Percentiles rank a stretch among this genome's conserved stretches.
These are phyloP conservation scores for Sordariomycetes sp. DNA, from an alignment of 2,329 filamentous ascomycete species.

Conservation along the genomic window DNA sequence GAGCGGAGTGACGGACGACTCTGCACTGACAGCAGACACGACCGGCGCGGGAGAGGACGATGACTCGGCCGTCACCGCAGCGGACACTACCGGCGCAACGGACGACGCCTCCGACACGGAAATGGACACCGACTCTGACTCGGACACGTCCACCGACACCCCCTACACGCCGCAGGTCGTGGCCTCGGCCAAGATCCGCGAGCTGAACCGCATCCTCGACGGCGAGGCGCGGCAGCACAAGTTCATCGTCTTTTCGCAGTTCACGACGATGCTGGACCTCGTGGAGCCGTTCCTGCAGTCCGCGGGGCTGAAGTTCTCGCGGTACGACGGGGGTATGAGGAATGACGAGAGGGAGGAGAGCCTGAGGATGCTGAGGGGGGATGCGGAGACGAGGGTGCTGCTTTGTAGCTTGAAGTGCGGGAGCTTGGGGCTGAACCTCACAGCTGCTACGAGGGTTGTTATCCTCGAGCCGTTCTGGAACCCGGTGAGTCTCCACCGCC, in stretches of 20 bases:
- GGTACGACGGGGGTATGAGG: slow-evolving; percentile 91
- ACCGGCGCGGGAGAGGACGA: too few relatives aligned
- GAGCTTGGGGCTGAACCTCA: slow-evolving; percentile 84
- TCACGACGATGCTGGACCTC: slow-evolving; percentile 95
- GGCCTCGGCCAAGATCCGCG: slow-evolving; percentile 82
- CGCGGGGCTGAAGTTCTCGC: slow-evolving; percentile 64
- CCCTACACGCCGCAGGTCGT: slow-evolving; percentile 23
- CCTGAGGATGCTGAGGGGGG: slow-evolving; percentile 60
- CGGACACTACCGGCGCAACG: background rate
- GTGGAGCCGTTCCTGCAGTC: slow-evolving; percentile 80
- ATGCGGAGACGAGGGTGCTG: slow-evolving; percentile 64
- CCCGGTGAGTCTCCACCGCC: slow-evolving; percentile 39
- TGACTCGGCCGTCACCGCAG: background rate
- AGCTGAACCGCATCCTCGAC: slow-evolving; percentile 68
- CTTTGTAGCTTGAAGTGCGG: slow-evolving; percentile 93
- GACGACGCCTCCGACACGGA: slow-evolving; percentile 18
- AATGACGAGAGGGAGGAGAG: slow-evolving; percentile 88
- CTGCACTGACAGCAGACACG: too few relatives aligned
- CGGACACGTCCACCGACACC: slow-evolving; percentile 9
- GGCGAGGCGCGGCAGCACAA: slow-evolving; percentile 75
- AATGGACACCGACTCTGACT: slow-evolving; percentile 16
- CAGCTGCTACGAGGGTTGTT: slow-evolving; percentile 82
- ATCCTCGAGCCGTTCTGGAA: slow-evolving; percentile 99
- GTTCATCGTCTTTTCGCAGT: slow-evolving; percentile 97
- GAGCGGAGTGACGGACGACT: background rate